Evolutionary conservation across 1,284 basidiomycete genomes (phyloP).

Genomic region (Malassezia equina): DNA sequence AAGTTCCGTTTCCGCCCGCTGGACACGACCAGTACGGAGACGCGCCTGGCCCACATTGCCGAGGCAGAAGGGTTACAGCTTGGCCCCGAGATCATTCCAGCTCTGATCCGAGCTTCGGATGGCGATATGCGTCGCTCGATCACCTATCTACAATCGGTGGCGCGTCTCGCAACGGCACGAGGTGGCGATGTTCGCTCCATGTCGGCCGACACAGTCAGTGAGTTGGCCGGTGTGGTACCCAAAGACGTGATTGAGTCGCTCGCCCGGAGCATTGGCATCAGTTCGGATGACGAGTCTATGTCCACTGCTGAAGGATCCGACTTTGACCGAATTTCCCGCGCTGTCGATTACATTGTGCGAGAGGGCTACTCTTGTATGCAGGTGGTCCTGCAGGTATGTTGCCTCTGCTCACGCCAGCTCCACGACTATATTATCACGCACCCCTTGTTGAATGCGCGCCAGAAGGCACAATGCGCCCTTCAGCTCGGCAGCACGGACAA

Average conservation of each 20-base stretch:
- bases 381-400: conserved; percentile 67
- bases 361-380: conserved; percentile 90
- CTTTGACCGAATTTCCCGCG: conserved; percentile 64
- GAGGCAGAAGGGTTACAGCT: conserved; percentile 52
- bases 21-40: conserved; percentile 64
- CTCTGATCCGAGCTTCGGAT: conserved; percentile 68
- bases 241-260: conserved; percentile 62
- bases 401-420: conserved; percentile 53
- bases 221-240: conserved; percentile 93
- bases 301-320: conserved; percentile 29
- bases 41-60: conserved; percentile 73
- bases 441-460: conserved; percentile 65
- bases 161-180: conserved; percentile 56
- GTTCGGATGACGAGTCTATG: conserved; percentile 49
- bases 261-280: conserved; percentile 65
- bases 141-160: conserved; percentile 92
- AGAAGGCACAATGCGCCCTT: conserved; percentile 72
- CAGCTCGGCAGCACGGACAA: conserved; percentile 92
- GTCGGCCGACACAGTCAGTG: conserved; percentile 59
- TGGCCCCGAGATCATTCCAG: conserved; percentile 50
- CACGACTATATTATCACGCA: conserved; percentile 82
- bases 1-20: conserved; percentile 97
- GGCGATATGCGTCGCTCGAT: conserved; percentile 97
- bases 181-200: conserved; percentile 23
- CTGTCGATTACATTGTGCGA: conserved; percentile 66